Conservation (phyloP, 2,329 filamentous ascomycete species). For the Sclerotinia subarctica region DNA sequence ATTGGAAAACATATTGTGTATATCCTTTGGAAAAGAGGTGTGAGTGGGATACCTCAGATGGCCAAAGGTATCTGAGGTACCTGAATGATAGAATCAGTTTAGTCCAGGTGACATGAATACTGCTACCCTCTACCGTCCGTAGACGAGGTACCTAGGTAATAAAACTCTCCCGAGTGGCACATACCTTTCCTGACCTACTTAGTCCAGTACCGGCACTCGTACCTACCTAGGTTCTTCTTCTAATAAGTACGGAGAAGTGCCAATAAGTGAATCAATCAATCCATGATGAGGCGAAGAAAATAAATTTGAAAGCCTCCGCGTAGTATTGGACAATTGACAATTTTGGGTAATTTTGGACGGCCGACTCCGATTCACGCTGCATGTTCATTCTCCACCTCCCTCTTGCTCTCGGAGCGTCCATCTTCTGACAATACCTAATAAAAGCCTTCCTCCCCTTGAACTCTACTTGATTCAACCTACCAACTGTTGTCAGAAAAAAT, state of each 20-base stretch:
- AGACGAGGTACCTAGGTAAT: not conserved
- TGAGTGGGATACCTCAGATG: no score
- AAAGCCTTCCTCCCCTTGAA: conserved; percentile 1
- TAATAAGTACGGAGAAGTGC: not conserved
- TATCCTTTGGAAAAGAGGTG: not conserved
- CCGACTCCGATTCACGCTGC: conserved; percentile 10
- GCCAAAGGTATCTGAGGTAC: no score
- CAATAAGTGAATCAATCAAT: conserved; percentile 2
- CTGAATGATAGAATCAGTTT: no score
- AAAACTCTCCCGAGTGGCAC: not conserved
- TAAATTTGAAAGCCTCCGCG: not conserved
- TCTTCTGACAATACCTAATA: not conserved
- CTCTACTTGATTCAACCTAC: not conserved
- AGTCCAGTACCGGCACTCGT: not conserved
- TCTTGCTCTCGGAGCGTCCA: not conserved
- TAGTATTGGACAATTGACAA: not conserved
- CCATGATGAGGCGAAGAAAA: not conserved
- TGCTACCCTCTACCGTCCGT: no score
- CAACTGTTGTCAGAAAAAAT: not conserved
- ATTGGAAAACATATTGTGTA: not conserved
- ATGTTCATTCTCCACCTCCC: conserved; percentile 9
- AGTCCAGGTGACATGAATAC: not conserved
- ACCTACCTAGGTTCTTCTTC: not conserved
- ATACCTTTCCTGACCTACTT: not conserved
- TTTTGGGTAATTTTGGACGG: not conserved